phyloP scores from a whole-genome alignment of 768 basidiomycete genomes.

The Suillus tomentosus region DNA sequence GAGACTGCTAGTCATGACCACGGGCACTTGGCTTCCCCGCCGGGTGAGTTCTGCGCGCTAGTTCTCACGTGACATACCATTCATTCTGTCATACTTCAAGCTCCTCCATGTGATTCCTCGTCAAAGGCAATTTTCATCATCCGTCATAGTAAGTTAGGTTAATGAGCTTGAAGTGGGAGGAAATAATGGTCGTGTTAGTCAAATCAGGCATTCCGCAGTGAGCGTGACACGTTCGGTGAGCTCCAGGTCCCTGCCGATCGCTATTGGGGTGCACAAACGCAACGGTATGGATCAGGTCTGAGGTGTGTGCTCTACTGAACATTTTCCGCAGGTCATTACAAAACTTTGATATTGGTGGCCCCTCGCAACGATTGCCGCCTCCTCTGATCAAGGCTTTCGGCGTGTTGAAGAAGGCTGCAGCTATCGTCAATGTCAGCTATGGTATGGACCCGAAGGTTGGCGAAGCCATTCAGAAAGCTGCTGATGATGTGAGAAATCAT shows the following conservation, averaged over 20 bases:
- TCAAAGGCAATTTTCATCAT: slow-evolving; percentile 30
- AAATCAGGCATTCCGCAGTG: slow-evolving; percentile 64
- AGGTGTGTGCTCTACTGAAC: slow-evolving; percentile 15
- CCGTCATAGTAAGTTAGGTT: slow-evolving; percentile 38
- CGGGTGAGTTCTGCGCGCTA: slow-evolving; percentile 14
- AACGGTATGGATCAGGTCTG: slow-evolving; percentile 55
- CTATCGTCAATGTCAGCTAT: slow-evolving; percentile 85
- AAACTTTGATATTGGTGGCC: slow-evolving; percentile 98
- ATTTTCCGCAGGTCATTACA: slow-evolving; percentile 68
- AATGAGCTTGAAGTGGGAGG: not conserved
- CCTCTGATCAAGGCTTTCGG: slow-evolving; percentile 99
- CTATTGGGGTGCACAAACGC: slow-evolving; percentile 99
- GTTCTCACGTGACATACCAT: slow-evolving; percentile 25
- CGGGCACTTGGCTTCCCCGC: slow-evolving; percentile 13
- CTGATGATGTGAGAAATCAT: slow-evolving; percentile 75
- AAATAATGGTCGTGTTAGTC: slow-evolving; percentile 30
- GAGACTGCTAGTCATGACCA: slow-evolving; percentile 12
- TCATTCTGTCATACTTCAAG: slow-evolving; percentile 7
- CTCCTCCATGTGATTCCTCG: slow-evolving; percentile 11
- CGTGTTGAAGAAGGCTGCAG: slow-evolving; percentile 95
- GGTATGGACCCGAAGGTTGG: slow-evolving; percentile 89
- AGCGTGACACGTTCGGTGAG: slow-evolving; percentile 95
- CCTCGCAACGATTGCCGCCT: slow-evolving; percentile 87
- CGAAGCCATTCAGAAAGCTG: slow-evolving; percentile 86
- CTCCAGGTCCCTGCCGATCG: slow-evolving; percentile 84